Conservation (phyloP, 2,329 filamentous ascomycete genomes). For the Westerdykella ornata region DNA sequence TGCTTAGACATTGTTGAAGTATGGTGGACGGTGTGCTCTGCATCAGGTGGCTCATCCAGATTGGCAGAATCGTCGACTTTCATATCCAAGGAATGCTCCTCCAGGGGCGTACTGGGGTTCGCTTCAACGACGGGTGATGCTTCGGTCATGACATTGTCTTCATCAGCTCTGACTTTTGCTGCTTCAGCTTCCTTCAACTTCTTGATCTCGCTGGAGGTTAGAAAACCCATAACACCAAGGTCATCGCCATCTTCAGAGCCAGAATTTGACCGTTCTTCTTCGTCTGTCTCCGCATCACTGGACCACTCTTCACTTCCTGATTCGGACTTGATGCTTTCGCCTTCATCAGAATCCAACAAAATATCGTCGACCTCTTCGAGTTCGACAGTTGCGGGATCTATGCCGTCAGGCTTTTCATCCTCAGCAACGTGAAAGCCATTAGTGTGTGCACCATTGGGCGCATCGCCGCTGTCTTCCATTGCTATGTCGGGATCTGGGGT, state of each 20-base stretch:
- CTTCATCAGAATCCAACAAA: constrained; percentile 34
- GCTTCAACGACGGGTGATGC: constrained; percentile 19
- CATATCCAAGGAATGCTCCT: constrained; percentile 36
- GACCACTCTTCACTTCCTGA: constrained; percentile 35
- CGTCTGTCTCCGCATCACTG: constrained; percentile 27
- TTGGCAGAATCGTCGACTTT: constrained; percentile 3
- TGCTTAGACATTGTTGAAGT: constrained; percentile 1
- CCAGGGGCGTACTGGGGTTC: constrained; percentile 40
- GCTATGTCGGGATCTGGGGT: constrained; percentile 29
- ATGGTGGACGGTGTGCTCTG: neutral
- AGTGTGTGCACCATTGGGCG: constrained; percentile 9
- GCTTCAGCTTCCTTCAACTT: constrained; percentile 26
- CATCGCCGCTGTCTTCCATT: constrained; percentile 12
- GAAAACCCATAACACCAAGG: constrained; percentile 31
- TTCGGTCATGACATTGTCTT: constrained; percentile 10
- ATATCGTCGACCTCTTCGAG: constrained; percentile 39
- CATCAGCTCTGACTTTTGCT: constrained; percentile 16
- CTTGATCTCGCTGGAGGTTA: constrained; percentile 29
- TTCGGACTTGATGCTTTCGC: constrained; percentile 18
- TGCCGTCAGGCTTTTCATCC: constrained; percentile 15
- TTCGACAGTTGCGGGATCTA: constrained; percentile 34
- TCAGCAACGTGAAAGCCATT: constrained; percentile 21
- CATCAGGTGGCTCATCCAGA: neutral
- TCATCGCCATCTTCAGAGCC: constrained; percentile 36
- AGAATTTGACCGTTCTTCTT: constrained; percentile 20